Conservation (phyloP, 2,329 filamentous ascomycete genomes). For the Epicoccum sorghinum region DNA sequence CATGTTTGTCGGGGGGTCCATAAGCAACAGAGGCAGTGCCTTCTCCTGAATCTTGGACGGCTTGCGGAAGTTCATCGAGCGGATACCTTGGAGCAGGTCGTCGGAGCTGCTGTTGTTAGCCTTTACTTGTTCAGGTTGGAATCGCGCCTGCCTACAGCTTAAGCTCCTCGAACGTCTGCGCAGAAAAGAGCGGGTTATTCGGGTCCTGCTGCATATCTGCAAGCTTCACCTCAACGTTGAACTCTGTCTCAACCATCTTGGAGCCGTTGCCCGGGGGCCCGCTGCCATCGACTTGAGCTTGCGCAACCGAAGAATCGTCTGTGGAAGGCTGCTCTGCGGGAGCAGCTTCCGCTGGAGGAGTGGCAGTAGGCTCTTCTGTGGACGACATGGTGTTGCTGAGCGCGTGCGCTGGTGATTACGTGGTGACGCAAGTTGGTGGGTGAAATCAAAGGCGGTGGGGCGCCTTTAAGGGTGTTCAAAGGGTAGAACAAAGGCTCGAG, state of each 20-base stretch:
- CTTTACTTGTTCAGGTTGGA: neutral
- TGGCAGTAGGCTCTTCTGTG: constrained; percentile 21
- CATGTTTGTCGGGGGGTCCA: constrained; percentile 88
- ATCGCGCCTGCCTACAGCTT: constrained; percentile 66
- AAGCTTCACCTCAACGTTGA: constrained; percentile 90
- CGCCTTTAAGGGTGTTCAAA: neutral
- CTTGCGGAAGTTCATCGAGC: constrained; percentile 88
- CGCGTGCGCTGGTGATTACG: neutral
- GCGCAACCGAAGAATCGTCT: constrained; percentile 20
- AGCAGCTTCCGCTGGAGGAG: constrained; percentile 6
- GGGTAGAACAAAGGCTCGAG: neutral
- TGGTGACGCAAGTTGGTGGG: constrained; percentile 9
- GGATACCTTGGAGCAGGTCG: constrained; percentile 65
- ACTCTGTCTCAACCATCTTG: constrained; percentile 71
- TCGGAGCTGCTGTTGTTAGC: constrained; percentile 30
- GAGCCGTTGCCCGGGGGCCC: constrained; percentile 48
- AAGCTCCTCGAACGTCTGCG: constrained; percentile 82
- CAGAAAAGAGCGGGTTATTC: constrained; percentile 85
- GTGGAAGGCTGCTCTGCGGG: constrained; percentile 9
- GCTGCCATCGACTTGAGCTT: constrained; percentile 55
- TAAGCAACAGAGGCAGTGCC: constrained; percentile 85
- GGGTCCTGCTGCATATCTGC: constrained; percentile 86
- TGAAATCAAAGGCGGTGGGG: constrained; percentile 3
- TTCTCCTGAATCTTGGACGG: constrained; percentile 98
- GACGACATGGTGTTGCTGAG: constrained; percentile 17